These are phyloP conservation scores for Coprinopsis cinerea DNA, from an alignment of 768 basidiomycete species.

Conservation along the genomic window DNA sequence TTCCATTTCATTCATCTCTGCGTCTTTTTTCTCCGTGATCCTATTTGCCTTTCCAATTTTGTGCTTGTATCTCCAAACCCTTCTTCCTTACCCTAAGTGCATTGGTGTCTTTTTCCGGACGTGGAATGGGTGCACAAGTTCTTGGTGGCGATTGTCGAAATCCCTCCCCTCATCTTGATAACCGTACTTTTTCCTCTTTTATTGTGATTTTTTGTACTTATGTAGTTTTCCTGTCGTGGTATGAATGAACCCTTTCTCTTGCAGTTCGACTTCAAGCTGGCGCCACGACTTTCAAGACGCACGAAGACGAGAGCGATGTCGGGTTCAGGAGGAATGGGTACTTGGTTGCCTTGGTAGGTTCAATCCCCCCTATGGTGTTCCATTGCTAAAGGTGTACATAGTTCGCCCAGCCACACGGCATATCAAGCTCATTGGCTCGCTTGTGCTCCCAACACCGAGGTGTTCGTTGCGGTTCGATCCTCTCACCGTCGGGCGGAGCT, in stretches of 20 bases:
- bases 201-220: not conserved
- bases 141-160: not conserved
- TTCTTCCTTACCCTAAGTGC: not conserved
- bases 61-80: constrained; percentile 14
- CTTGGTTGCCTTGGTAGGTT: too few relatives aligned
- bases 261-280: too few relatives aligned
- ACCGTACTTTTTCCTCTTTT: not conserved
- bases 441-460: too few relatives aligned
- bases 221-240: not conserved
- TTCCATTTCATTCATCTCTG: not conserved
- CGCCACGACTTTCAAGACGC: not conserved
- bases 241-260: too few relatives aligned
- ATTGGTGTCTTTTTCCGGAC: constrained; percentile 1
- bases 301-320: too few relatives aligned
- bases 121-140: not conserved
- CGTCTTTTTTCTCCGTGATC: constrained; percentile 1
- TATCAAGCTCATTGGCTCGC: too few relatives aligned
- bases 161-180: not conserved
- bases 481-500: too few relatives aligned
- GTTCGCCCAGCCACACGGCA: too few relatives aligned
- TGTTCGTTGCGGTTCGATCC: too few relatives aligned
- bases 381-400: too few relatives aligned
- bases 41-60: constrained; percentile 11
- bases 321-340: too few relatives aligned
- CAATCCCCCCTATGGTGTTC: too few relatives aligned